phyloP scores from a whole-genome alignment of 1,284 basidiomycete genomes.

The Trichosporon inkin region DNA sequence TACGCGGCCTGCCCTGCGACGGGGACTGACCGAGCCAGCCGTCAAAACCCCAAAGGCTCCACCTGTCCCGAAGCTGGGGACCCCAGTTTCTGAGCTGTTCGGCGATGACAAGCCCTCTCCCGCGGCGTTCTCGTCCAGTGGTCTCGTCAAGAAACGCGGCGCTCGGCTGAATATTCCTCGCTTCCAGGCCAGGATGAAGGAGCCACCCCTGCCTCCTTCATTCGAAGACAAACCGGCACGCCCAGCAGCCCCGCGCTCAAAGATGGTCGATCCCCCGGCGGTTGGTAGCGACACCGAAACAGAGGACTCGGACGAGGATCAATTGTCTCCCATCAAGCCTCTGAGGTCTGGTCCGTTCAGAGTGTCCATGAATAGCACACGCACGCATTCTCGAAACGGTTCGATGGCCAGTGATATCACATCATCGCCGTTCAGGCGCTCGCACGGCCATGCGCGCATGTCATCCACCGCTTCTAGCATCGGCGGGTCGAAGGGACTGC shows the following conservation, averaged over 20 bases:
- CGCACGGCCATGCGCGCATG: slow-evolving; percentile 15
- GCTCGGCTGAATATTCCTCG: slow-evolving; percentile 32
- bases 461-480: slow-evolving; percentile 24
- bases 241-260: not conserved
- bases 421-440: slow-evolving; percentile 13
- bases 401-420: slow-evolving; percentile 19
- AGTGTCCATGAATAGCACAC: slow-evolving; percentile 6
- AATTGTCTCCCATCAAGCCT: slow-evolving; percentile 18
- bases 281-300: slow-evolving; percentile 7
- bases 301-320: slow-evolving; percentile 19
- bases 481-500: slow-evolving; percentile 36
- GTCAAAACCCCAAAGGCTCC: slow-evolving; percentile 8
- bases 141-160: slow-evolving; percentile 47
- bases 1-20: slow-evolving; percentile 26
- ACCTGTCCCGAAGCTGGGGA: slow-evolving; percentile 21
- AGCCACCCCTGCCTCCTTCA: not conserved
- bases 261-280: not conserved
- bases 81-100: slow-evolving; percentile 38
- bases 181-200: slow-evolving; percentile 26
- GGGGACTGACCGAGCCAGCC: slow-evolving; percentile 38
- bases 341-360: slow-evolving; percentile 11
- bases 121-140: slow-evolving; percentile 47
- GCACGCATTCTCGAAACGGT: not conserved
- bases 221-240: not conserved
- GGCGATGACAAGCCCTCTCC: slow-evolving; percentile 45